These are phyloP conservation scores for Trichoderma reesei DNA, from an alignment of 495 filamentous ascomycete species.

Conservation along the genomic window DNA sequence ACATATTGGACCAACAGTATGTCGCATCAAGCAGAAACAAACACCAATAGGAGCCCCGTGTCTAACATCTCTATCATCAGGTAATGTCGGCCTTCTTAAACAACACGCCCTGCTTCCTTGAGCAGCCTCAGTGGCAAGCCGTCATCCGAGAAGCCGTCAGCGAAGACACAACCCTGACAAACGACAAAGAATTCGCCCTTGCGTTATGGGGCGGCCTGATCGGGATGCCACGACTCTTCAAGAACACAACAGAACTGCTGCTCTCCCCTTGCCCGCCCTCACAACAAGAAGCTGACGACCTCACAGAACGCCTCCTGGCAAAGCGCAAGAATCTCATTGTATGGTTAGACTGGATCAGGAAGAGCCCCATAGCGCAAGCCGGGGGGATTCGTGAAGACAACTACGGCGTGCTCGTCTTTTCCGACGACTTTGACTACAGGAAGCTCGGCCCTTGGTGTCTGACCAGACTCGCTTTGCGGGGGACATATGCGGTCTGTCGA, in stretches of 20 bases:
- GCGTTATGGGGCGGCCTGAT: conserved; percentile 19
- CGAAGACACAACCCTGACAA: conserved; percentile 13
- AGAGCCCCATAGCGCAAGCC: background rate
- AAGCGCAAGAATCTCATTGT: background rate
- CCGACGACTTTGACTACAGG: background rate
- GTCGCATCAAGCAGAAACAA: background rate
- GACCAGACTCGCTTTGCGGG: conserved; percentile 11
- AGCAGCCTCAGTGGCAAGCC: conserved; percentile 21
- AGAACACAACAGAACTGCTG: conserved; percentile 14
- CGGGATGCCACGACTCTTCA: conserved; percentile 16
- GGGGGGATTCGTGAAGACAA: background rate
- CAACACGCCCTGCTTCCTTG: conserved; percentile 21
- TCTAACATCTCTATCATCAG: conserved; percentile 4
- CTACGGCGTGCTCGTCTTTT: background rate
- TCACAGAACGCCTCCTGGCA: conserved; percentile 5
- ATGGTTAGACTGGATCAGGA: background rate
- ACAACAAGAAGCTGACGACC: background rate
- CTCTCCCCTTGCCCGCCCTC: background rate
- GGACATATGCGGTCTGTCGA: conserved; percentile 13
- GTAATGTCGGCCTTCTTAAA: conserved; percentile 25
- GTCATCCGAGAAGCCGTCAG: conserved; percentile 18
- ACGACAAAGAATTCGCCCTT: conserved; percentile 20
- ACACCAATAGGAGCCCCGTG: background rate
- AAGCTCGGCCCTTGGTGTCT: background rate
- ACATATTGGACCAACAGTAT: conserved; percentile 25